Evolutionary conservation across 2,329 filamentous ascomycete species (phyloP), one percentile per base, ranked within the genome.

Genomic region (Waltergamsia citrina): DNA sequence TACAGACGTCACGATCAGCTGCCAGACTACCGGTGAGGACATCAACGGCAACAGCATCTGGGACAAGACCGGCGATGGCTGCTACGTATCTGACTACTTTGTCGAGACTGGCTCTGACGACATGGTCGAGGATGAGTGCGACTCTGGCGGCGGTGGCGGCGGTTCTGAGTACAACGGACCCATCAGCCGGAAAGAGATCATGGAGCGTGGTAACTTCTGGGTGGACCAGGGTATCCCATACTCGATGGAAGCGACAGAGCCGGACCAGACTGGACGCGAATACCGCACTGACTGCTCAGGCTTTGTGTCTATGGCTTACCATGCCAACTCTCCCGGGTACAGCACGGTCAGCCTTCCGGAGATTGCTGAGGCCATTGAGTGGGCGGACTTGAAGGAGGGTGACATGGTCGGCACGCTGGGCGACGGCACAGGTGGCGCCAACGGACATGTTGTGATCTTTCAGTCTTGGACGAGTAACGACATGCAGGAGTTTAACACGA

Each of bases 221-320:
- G 32, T 39, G 30, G n/a, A 15, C 15, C 28, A 32, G 30, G 20
- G 24, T 20, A 32, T 39, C 27, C 34, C 37, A 3, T 39, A 39
- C 34, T 39, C 37, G 20, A 39, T 39, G 37, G 23, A 31, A 6
- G 23, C 14, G 16, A 26, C 15, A 14, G 36, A 36, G 23, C 37
- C 37, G 18, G 37, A 39, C 16, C 9, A 16, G 19, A 22, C 30
- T 20, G 37, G 37, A 21, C 27, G 29, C 11, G 8, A 21, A 14
- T 39, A 39, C 34, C 34, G 37, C 12, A 39, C 37, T 14, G 37
- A 39, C 37, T 39, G 37, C 31, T 39, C 37, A 10, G 37, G 37
- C 6, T 39, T 39, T 28, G 32, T 39, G n/a, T 36, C 34, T 31
- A 39, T 39, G 34, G 37, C 37, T 7, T 28, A 36, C 1, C 37